Percentiles rank a stretch among this genome's conserved stretches.
phyloP scores from a whole-genome alignment of 441 rosid species.

The Croton setiger region DNA sequence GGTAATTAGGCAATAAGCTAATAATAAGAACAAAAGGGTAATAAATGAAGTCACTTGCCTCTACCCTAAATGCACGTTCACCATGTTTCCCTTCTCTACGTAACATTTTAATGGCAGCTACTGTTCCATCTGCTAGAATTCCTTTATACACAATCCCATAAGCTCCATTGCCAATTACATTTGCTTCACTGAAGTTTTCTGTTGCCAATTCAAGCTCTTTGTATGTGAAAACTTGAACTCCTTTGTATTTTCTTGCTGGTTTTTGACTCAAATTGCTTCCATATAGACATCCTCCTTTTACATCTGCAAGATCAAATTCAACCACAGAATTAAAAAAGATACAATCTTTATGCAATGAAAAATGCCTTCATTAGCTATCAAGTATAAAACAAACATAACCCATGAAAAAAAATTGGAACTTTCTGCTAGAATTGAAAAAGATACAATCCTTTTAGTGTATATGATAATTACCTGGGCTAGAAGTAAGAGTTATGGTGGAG shows the following conservation, averaged over 20 bases:
- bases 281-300: slow-evolving; percentile 59
- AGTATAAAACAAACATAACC: background rate
- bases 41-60: slow-evolving; percentile 59
- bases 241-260: slow-evolving; percentile 28
- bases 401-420: background rate
- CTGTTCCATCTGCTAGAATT: slow-evolving; percentile 63
- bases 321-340: no score
- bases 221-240: slow-evolving; percentile 82
- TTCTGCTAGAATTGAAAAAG: background rate
- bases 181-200: slow-evolving; percentile 47
- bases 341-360: background rate
- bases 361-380: background rate
- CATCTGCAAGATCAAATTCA: slow-evolving; percentile 36
- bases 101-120: slow-evolving; percentile 73
- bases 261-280: slow-evolving; percentile 36
- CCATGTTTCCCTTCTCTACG: slow-evolving; percentile 61
- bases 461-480: slow-evolving; percentile 65
- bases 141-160: slow-evolving; percentile 73
- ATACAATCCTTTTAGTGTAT: background rate
- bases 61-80: slow-evolving; percentile 78
- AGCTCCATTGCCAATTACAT: slow-evolving; percentile 58
- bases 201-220: slow-evolving; percentile 77
- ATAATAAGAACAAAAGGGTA: slow-evolving; percentile 17
- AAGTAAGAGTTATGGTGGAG: slow-evolving; percentile 38
- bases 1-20: background rate